Evolutionary conservation across 1,139 yeast species (phyloP).

Genomic region (Scheffersomyces cryptocercus): DNA sequence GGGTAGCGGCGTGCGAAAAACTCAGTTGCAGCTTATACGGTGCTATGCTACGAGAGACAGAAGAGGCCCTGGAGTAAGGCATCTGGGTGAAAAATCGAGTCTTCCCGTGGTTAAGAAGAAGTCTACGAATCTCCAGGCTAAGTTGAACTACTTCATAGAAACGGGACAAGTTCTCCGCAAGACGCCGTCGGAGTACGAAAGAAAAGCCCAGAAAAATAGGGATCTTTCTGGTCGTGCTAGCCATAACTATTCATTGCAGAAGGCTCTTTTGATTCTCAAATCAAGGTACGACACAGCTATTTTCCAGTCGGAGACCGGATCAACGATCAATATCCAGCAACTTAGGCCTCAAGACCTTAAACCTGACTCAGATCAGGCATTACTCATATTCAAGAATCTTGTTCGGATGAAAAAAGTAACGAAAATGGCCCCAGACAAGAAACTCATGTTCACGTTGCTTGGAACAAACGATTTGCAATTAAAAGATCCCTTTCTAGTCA

Average conservation of each 20-base stretch:
- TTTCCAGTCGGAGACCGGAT: slow-evolving; percentile 22
- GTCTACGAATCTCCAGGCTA: slow-evolving; percentile 19
- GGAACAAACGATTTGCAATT: slow-evolving; percentile 61
- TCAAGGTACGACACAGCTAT: slow-evolving; percentile 21
- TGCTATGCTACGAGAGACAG: too few relatives aligned
- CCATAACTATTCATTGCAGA: slow-evolving; percentile 19
- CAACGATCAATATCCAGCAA: slow-evolving; percentile 16
- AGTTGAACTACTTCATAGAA: slow-evolving; percentile 27
- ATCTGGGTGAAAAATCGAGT: too few relatives aligned
- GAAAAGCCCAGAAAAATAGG: slow-evolving; percentile 3
- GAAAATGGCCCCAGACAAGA: slow-evolving; percentile 36
- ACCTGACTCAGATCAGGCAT: slow-evolving; percentile 20
- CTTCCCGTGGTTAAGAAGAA: too few relatives aligned
- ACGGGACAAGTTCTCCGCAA: slow-evolving; percentile 27
- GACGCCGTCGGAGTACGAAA: slow-evolving; percentile 16
- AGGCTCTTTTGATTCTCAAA: slow-evolving; percentile 23
- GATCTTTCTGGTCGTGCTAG: neutral
- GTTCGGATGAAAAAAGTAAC: slow-evolving; percentile 24
- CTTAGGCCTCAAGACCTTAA: slow-evolving; percentile 24
- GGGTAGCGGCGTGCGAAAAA: too few relatives aligned
- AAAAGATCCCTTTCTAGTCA: slow-evolving; percentile 56
- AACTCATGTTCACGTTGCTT: slow-evolving; percentile 50
- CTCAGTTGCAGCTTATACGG: too few relatives aligned
- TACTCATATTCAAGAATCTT: slow-evolving; percentile 31
- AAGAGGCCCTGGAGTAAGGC: too few relatives aligned